phyloP scores from a whole-genome alignment of 306 rosid species.

The Fagus sylvatica region DNA sequence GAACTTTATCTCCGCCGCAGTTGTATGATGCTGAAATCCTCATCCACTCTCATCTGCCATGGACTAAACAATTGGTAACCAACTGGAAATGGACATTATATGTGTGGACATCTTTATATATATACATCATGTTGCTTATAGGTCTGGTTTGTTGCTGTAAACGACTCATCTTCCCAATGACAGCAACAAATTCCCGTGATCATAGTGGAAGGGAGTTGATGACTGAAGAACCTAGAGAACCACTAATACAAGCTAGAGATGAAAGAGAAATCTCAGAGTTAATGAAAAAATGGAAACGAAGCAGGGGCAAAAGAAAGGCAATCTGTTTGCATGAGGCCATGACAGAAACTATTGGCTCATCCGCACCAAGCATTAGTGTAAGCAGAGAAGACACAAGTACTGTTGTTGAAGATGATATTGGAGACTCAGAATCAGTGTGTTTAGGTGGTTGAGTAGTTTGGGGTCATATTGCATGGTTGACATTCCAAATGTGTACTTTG shows the following conservation, averaged over 20 bases:
- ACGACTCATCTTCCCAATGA: conserved; percentile 33
- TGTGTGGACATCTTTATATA: conserved; percentile 64
- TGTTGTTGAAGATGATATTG: conserved; percentile 50
- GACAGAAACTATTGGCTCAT: conserved; percentile 51
- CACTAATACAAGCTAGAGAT: conserved; percentile 26
- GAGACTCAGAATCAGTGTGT: conserved; percentile 73
- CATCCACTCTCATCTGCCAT: conserved; percentile 59
- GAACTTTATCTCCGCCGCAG: conserved; percentile 62
- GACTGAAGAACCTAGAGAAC: conserved; percentile 24
- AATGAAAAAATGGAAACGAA: conserved; percentile 55
- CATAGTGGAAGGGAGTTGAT: conserved; percentile 1
- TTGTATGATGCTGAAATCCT: conserved; percentile 65
- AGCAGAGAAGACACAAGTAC: conserved; percentile 49
- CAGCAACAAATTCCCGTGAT: conserved; percentile 9
- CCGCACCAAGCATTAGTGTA: conserved; percentile 48
- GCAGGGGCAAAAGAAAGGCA: conserved; percentile 64
- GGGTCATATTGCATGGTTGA: background rate
- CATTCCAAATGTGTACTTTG: background rate
- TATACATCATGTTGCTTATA: conserved; percentile 46
- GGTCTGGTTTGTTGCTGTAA: conserved; percentile 43
- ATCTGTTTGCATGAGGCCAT: conserved; percentile 17
- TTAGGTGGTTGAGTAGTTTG: conserved; percentile 9
- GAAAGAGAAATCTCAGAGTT: conserved; percentile 55
- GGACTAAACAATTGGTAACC: conserved; percentile 54
- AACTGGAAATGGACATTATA: conserved; percentile 85